Conservation (phyloP, 2,329 filamentous ascomycete species). For the Venturia carpophila region DNA sequence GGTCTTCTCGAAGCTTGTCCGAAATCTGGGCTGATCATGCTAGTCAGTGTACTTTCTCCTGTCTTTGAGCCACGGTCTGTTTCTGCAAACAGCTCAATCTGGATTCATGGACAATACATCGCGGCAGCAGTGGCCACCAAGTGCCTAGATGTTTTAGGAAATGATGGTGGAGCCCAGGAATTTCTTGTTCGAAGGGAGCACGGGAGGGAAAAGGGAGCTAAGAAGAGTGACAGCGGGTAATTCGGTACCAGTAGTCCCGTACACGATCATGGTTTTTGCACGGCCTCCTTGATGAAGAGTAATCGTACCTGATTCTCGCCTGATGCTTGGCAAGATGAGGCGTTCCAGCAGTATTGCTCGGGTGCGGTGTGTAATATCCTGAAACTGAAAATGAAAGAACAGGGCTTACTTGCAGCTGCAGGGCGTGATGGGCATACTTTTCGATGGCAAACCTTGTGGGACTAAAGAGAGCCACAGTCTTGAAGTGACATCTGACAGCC, state of each 20-base stretch:
- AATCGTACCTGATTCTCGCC: not conserved
- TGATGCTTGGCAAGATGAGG: not conserved
- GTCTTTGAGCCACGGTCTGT: not conserved
- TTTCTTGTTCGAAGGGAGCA: not conserved
- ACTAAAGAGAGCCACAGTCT: not conserved
- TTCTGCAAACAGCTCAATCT: not conserved
- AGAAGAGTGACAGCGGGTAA: not conserved
- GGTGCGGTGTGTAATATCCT: not conserved
- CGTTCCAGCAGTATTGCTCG: not conserved
- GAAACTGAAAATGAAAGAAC: not conserved
- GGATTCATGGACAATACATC: not conserved
- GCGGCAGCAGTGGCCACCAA: not conserved
- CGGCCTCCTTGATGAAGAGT: not conserved
- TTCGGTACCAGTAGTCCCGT: not conserved
- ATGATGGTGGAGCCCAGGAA: not conserved
- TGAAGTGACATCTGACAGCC: constrained; percentile 6
- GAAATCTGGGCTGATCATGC: not conserved
- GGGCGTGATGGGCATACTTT: not conserved
- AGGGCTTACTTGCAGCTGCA: not conserved
- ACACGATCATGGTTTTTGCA: not conserved
- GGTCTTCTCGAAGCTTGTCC: not conserved
- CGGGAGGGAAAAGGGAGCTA: not conserved
- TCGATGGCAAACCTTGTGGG: not conserved
- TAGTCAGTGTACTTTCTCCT: not conserved
- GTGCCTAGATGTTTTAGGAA: not conserved